Conservation (phyloP, 345 rosid genomes). For the Anastatica hierochuntica region DNA sequence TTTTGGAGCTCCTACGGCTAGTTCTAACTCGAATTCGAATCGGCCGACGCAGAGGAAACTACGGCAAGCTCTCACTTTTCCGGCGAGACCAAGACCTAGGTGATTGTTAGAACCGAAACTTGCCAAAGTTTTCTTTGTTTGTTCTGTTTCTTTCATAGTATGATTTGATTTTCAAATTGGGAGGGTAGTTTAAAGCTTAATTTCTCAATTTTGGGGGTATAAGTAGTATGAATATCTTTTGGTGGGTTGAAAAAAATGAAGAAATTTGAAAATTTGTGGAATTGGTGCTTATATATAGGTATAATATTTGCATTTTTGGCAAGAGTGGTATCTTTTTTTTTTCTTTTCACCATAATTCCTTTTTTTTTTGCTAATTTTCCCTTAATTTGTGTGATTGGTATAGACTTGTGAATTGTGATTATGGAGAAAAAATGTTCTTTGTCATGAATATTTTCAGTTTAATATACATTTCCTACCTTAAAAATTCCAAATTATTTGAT, state of each 20-base stretch:
- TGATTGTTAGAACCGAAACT: constrained; percentile 10
- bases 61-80: constrained; percentile 57
- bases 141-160: neutral
- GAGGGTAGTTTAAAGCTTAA: neutral
- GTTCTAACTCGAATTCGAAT: neutral
- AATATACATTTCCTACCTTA: constrained; percentile 29
- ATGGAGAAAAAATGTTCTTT: neutral
- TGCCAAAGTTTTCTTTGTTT: neutral
- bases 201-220: neutral
- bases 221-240: neutral
- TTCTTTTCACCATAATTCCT: too few species aligned
- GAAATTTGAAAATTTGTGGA: neutral
- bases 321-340: neutral
- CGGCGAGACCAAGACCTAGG: constrained; percentile 54
- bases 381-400: neutral
- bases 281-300: neutral
- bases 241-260: neutral
- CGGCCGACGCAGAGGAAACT: constrained; percentile 49
- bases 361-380: too few species aligned
- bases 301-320: neutral
- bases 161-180: neutral
- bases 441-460: too few species aligned
- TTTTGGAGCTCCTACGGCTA: constrained; percentile 24
- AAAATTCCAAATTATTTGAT: neutral
- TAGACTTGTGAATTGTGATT: neutral